phyloP scores from a whole-genome alignment of 2,329 filamentous ascomycete genomes.

The Exophiala calicioides region DNA sequence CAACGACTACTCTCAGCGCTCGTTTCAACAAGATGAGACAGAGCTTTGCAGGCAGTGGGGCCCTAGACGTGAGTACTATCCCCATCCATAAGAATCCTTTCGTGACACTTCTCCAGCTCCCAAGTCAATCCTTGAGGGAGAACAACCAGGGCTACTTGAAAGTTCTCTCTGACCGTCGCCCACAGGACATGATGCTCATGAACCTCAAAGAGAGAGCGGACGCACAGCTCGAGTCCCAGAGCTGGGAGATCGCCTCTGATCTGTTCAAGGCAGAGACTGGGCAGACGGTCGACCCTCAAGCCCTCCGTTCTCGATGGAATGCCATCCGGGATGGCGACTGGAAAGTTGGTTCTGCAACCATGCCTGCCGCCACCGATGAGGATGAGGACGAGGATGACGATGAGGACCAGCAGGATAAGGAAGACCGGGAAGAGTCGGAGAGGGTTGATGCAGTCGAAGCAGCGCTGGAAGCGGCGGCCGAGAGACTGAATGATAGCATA shows the following conservation, averaged over 20 bases:
- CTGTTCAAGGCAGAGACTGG: background rate
- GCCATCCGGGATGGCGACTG: background rate
- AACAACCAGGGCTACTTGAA: background rate
- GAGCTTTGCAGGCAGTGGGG: constrained; percentile 14
- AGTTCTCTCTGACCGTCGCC: background rate
- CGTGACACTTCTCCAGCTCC: constrained; percentile 5
- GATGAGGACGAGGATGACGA: background rate
- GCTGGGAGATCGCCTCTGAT: background rate
- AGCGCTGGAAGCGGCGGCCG: no score
- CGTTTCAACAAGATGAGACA: constrained; percentile 13
- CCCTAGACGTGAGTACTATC: constrained; percentile 9
- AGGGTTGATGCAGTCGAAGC: no score
- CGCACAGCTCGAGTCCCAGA: no score
- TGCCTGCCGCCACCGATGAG: no score
- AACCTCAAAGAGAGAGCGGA: background rate
- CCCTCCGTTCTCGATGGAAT: background rate
- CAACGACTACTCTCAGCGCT: constrained; percentile 2
- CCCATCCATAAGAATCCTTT: background rate
- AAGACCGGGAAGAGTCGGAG: no score
- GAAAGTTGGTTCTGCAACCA: no score
- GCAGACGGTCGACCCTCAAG: background rate
- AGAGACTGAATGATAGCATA: no score
- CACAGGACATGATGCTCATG: background rate
- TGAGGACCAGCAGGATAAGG: background rate
- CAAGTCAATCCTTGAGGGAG: background rate